Base-by-base conservation (phyloP, 1,284 basidiomycete species). In the Bjerkandera adusta region DNA sequence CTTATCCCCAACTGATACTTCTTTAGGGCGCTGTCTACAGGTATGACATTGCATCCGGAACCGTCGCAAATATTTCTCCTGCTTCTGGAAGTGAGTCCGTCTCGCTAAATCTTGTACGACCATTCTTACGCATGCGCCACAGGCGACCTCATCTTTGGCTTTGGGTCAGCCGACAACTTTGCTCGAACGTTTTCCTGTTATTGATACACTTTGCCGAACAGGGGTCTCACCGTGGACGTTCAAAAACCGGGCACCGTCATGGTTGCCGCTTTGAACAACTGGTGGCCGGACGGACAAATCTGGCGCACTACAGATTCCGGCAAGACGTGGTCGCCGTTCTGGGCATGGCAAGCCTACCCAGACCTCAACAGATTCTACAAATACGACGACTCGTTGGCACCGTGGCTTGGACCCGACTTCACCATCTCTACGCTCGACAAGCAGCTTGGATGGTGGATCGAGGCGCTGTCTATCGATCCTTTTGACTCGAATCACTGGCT, bases 401-500 rank as follows among this genome's bases (percentile, higher is more conserved):
- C 81, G 3, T 83, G 77, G 78, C 61, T 81, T 7, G 77, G 79
- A 24, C 71, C 71, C 4, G 68, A 72, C 51, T 67, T 62, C 41
- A 71, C 72, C 10, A 67, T 70, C 16, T 67, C 66, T 1, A 69
- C 63, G 12, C 59, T 69, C 15, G 72, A 72, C 3, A 61, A 62
- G 55, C 64, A 67, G 45, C 63, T 69, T 32, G 69, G 69, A 8
- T 70, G 68, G 64, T 64, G 65, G 65, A 69, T 69, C 54, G 67
- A 69, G 70, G 74, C 75, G 12, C 61, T 83, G 36, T 68, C 64
- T 11, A 83, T 83, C 45, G 73, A 84, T 59, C 81, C 81, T 1
- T 79, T 81, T 56, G 75, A 83, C 58, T 80, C 76, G 1, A 74
- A 83, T 57, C 81, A 83, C 58, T 82, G 79, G 79, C 63, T 84